Conservation (phyloP, 2,329 filamentous ascomycete species). For the Penicillium freii region DNA sequence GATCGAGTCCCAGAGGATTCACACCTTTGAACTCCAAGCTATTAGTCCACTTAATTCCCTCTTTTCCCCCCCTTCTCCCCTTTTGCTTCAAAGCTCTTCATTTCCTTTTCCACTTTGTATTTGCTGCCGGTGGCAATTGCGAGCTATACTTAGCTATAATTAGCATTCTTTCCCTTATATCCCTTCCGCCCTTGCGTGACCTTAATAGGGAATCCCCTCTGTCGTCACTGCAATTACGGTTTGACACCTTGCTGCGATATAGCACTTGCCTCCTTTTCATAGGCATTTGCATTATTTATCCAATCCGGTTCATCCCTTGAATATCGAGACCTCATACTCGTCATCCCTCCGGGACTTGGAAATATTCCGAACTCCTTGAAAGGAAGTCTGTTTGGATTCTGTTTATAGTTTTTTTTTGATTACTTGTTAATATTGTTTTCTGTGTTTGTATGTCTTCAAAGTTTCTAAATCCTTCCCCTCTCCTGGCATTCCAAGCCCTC, state of each 20-base stretch:
- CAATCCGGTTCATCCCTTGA: constrained; percentile 10
- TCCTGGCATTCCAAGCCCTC: constrained; percentile 32
- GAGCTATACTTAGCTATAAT: constrained; percentile 11
- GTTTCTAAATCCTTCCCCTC: constrained; percentile 18
- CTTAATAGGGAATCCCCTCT: constrained; percentile 9
- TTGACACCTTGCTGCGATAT: constrained; percentile 22
- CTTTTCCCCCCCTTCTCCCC: constrained; percentile 10
- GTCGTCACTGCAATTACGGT: too few species aligned
- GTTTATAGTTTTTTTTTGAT: constrained; percentile 29
- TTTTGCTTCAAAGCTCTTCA: constrained; percentile 9
- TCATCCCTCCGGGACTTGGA: constrained; percentile 14
- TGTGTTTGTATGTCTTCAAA: constrained; percentile 17
- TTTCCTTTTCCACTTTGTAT: constrained; percentile 3
- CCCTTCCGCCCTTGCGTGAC: constrained; percentile 28
- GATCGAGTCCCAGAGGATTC: constrained; percentile 28
- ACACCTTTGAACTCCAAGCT: constrained; percentile 20
- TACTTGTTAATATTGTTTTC: constrained; percentile 14
- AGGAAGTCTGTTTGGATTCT: constrained; percentile 17
- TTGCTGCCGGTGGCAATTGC: constrained; percentile 35
- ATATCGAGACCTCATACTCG: constrained; percentile 9
- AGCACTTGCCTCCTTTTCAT: constrained; percentile 12
- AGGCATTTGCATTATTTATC: constrained; percentile 13
- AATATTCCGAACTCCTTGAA: constrained; percentile 19
- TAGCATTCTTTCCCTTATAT: constrained; percentile 16
- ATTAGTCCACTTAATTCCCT: constrained; percentile 17